Conservation (phyloP, 495 filamentous ascomycete species). For the Rostrohypoxylon terebratum region DNA sequence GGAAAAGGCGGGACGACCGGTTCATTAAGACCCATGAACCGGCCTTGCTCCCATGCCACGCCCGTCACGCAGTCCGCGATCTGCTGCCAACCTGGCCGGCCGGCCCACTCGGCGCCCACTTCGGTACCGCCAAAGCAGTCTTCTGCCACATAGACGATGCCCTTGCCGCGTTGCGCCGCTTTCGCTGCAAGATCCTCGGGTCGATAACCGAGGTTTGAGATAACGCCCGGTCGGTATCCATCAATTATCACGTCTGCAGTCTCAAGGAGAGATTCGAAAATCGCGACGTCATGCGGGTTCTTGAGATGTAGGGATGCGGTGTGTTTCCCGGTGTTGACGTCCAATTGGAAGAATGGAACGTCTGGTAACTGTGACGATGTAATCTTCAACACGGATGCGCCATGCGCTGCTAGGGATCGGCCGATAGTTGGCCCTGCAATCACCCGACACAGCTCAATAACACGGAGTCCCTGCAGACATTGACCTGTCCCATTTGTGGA, state of each 20-base stretch:
- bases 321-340: slow-evolving; percentile 79
- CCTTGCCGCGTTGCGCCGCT: slow-evolving; percentile 65
- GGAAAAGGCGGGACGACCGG: slow-evolving; percentile 85
- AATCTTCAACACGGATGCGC: slow-evolving; percentile 76
- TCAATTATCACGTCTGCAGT: slow-evolving; percentile 73
- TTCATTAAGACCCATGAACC: slow-evolving; percentile 75
- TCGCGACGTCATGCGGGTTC: slow-evolving; percentile 59
- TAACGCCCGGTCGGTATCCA: slow-evolving; percentile 74
- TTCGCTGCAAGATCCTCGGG: slow-evolving; percentile 62
- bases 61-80: slow-evolving; percentile 65
- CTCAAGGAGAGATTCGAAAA: slow-evolving; percentile 69
- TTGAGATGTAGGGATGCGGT: slow-evolving; percentile 67
- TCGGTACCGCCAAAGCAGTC: slow-evolving; percentile 73
- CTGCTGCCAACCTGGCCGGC: slow-evolving; percentile 68
- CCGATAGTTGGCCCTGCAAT: slow-evolving; percentile 73
- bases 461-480: slow-evolving; percentile 66
- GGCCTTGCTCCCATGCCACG: slow-evolving; percentile 78
- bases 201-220: slow-evolving; percentile 74
- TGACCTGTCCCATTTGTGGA: slow-evolving; percentile 59
- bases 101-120: slow-evolving; percentile 59
- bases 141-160: slow-evolving; percentile 76
- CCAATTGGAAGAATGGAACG: slow-evolving; percentile 84
- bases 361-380: slow-evolving; percentile 75
- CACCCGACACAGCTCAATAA: slow-evolving; percentile 76
- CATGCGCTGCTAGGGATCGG: slow-evolving; percentile 74